Conservation (phyloP, 331 rosid species). For the Erythrophleum ivorense region DNA sequence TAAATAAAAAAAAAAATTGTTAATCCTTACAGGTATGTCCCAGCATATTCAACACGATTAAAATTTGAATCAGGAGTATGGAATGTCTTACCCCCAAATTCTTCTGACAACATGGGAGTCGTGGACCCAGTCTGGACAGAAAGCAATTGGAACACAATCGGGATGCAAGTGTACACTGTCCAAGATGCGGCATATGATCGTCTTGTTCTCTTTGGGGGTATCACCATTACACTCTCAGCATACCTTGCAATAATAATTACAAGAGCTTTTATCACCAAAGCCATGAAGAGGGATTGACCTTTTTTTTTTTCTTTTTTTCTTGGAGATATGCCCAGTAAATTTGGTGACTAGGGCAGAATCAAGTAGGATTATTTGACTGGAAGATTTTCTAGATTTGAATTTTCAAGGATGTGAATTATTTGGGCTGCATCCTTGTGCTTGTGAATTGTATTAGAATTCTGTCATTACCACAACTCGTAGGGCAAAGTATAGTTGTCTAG, state of each 20-base stretch:
- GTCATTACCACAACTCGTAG: slow-evolving; percentile 23
- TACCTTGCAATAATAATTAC: slow-evolving; percentile 64
- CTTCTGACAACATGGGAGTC: slow-evolving; percentile 73
- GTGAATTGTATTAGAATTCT: slow-evolving; percentile 28
- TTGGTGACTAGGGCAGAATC: slow-evolving; percentile 42
- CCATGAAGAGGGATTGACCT: slow-evolving; percentile 75
- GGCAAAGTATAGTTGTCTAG: not conserved
- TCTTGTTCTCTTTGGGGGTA: slow-evolving; percentile 71
- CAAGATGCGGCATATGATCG: slow-evolving; percentile 67
- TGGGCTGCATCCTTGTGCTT: slow-evolving; percentile 53
- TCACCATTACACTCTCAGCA: slow-evolving; percentile 64
- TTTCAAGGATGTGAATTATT: slow-evolving; percentile 49
- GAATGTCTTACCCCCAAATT: slow-evolving; percentile 73
- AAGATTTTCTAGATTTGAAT: slow-evolving; percentile 35
- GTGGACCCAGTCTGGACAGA: slow-evolving; percentile 91
- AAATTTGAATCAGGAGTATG: slow-evolving; percentile 72
- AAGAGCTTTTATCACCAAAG: slow-evolving; percentile 61
- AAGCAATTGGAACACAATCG: slow-evolving; percentile 87
- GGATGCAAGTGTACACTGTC: slow-evolving; percentile 70
- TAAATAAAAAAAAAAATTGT: not conserved
- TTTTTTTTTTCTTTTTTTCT: not conserved
- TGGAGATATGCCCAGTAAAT: slow-evolving; percentile 19
- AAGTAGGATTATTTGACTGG: slow-evolving; percentile 35
- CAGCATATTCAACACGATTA: slow-evolving; percentile 88
- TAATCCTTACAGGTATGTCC: slow-evolving; percentile 74